Evolutionary conservation across 2,329 filamentous ascomycete species (phyloP), one percentile per base, ranked within the genome.

Genomic region (Penicillium fuscoglaucum): DNA sequence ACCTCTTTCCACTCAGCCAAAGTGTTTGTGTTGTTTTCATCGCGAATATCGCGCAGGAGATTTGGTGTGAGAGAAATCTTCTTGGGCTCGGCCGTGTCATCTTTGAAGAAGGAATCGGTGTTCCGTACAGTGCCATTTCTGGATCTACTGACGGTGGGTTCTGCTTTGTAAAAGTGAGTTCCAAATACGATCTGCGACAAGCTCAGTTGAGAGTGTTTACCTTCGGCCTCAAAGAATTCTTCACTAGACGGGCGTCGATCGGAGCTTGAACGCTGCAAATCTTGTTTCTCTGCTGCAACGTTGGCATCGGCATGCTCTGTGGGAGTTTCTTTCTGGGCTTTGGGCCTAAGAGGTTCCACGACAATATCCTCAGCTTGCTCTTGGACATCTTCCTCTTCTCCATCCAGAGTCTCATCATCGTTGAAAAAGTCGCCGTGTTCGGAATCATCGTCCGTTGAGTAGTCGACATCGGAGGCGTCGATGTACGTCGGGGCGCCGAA

Each of bases 1-100:
- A 78, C 76, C 65, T 79, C 78, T 72, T 72, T 78, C 49, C 67
- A 61, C 17, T 79, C 76, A 43, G 67, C 58, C 28, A 68, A 57
- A n/a, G 54, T 52, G 17, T 13, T 51, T 19, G 35, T 48, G n/a
- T 57, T 63, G 47, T 58, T 50, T 21, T 57, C 66, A 47, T 58
- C 67, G 59, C 63, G 74, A 12, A 80, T 93, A 65, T 98, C 93
- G 43, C 93, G 87, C 41, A 98, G 80, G 53, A 99, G 78, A 66
- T 96, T 96, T 1, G 95, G 95, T 4, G 95, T 99, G 45, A 99
- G 84, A 0, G 93, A 96, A 66, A 99, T 98, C 79, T 98, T 98
- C 76, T 96, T 92, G 3, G 95, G 97, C 75, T 98, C 95, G 39
- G 91, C 89, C 33, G 86, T 91, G 70, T 99, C 93, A 70, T 98